These are phyloP conservation scores for Trichoderma gracile DNA, from an alignment of 2,329 filamentous ascomycete genomes.

Conservation along the genomic window DNA sequence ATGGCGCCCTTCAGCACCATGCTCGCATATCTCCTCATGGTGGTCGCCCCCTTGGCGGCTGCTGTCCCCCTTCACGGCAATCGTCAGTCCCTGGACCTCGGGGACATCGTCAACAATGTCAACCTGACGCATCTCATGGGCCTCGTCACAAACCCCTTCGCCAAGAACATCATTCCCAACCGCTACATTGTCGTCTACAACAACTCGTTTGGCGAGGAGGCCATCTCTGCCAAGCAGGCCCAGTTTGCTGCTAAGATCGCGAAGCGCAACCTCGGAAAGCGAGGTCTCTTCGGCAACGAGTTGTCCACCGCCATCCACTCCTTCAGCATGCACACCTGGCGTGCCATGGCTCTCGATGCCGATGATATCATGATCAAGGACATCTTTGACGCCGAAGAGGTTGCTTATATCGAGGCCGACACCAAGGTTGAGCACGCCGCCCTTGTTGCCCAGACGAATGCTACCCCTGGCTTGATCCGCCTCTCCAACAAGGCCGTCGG, in stretches of 20 bases:
- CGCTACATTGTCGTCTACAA: constrained; percentile 68
- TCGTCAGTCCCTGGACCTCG: constrained; percentile 10
- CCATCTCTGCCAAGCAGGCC: constrained; percentile 52
- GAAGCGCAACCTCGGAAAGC: constrained; percentile 59
- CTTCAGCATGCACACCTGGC: constrained; percentile 53
- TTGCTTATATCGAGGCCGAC: constrained; percentile 57
- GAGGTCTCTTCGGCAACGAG: constrained; percentile 48
- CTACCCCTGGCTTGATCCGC: constrained; percentile 55
- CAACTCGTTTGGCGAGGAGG: constrained; percentile 49
- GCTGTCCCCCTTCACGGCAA: constrained; percentile 31
- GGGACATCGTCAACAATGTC: background rate
- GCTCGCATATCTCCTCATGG: constrained; percentile 32
- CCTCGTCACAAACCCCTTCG: constrained; percentile 52
- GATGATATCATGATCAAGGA: constrained; percentile 52
- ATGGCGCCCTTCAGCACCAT: constrained; percentile 35
- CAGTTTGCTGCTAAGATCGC: constrained; percentile 51
- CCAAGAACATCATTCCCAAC: constrained; percentile 53
- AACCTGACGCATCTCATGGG: constrained; percentile 28
- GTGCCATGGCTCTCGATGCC: constrained; percentile 54
- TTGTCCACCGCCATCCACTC: constrained; percentile 51
- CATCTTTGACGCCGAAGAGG: constrained; percentile 51
- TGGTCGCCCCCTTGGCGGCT: constrained; percentile 33
- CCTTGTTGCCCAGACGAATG: constrained; percentile 53
- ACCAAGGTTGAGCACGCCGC: constrained; percentile 47
- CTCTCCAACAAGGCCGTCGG: constrained; percentile 48